Percentiles rank a stretch among this genome's conserved stretches.
Conservation (phyloP, 352 stramenopile species). For the Globisporangium cylindrosporum region DNA sequence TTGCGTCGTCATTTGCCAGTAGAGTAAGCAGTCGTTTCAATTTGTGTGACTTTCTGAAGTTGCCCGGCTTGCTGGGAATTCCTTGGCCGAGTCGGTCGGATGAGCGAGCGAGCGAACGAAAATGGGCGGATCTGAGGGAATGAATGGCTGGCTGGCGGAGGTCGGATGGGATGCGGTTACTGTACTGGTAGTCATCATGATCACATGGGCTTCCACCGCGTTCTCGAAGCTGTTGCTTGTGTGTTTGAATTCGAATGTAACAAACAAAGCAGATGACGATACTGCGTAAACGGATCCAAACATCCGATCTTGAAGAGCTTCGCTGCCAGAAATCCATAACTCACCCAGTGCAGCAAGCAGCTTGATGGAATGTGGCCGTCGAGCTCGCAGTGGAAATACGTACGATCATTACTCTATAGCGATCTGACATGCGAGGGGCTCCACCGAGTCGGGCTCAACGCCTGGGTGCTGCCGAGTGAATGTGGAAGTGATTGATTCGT, state of each 20-base stretch:
- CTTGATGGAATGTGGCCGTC: not conserved
- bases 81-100: not conserved
- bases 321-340: not conserved
- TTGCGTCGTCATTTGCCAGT: not conserved
- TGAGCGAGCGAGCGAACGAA: not conserved
- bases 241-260: not conserved
- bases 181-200: not conserved
- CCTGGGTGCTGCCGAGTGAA: not conserved
- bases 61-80: not conserved
- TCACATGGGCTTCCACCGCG: not conserved
- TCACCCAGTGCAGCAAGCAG: not conserved
- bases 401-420: not conserved
- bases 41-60: not conserved
- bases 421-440: not conserved
- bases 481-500: not conserved
- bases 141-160: not conserved
- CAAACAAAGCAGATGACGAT: not conserved
- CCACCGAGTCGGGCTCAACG: not conserved
- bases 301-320: not conserved
- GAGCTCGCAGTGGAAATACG: not conserved
- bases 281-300: not conserved
- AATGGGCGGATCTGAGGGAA: not conserved
- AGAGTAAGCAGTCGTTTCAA: not conserved
- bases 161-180: not conserved
- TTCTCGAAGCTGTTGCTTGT: conserved; percentile 4